These are phyloP conservation scores for Exophiala xenobiotica DNA, from an alignment of 2,329 filamentous ascomycete species.

Conservation along the genomic window DNA sequence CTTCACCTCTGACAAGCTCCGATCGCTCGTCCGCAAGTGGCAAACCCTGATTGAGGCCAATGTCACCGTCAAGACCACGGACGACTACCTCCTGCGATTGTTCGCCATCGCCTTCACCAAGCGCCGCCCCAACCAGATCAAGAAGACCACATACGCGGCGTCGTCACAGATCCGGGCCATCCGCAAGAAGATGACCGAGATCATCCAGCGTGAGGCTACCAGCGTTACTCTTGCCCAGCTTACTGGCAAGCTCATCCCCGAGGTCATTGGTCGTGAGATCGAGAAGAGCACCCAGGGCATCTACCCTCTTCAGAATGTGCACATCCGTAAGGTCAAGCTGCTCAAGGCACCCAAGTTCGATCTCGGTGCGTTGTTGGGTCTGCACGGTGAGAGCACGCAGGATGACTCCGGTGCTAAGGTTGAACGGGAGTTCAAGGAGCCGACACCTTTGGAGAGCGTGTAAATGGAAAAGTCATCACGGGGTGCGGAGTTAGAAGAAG, in stretches of 20 bases:
- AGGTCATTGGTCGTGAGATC: constrained; percentile 99
- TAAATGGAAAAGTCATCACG: constrained; percentile 54
- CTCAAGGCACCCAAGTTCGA: constrained; percentile 99
- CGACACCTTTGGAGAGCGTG: constrained; percentile 84
- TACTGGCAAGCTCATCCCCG: constrained; percentile 97
- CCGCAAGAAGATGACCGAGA: constrained; percentile 99
- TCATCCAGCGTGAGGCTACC: constrained; percentile 93
- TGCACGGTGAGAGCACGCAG: constrained; percentile 95
- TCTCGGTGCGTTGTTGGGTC: constrained; percentile 88
- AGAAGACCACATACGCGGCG: constrained; percentile 99
- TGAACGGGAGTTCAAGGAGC: constrained; percentile 98
- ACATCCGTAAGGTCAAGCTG: constrained; percentile 99
- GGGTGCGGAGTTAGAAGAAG: background rate
- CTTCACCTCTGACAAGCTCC: constrained; percentile 99
- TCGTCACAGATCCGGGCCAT: constrained; percentile 97
- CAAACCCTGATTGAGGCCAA: constrained; percentile 99
- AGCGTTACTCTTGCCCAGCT: constrained; percentile 95
- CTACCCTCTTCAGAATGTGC: constrained; percentile 99
- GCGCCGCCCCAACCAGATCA: constrained; percentile 98
- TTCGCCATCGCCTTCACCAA: constrained; percentile 99
- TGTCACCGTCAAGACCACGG: constrained; percentile 99
- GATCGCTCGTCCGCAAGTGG: constrained; percentile 99
- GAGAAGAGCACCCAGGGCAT: constrained; percentile 99
- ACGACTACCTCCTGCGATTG: constrained; percentile 98
- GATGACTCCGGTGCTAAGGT: constrained; percentile 98